Evolutionary conservation across 2,329 filamentous ascomycete species (phyloP).

Genomic region (Neoarthrinium moseri): DNA sequence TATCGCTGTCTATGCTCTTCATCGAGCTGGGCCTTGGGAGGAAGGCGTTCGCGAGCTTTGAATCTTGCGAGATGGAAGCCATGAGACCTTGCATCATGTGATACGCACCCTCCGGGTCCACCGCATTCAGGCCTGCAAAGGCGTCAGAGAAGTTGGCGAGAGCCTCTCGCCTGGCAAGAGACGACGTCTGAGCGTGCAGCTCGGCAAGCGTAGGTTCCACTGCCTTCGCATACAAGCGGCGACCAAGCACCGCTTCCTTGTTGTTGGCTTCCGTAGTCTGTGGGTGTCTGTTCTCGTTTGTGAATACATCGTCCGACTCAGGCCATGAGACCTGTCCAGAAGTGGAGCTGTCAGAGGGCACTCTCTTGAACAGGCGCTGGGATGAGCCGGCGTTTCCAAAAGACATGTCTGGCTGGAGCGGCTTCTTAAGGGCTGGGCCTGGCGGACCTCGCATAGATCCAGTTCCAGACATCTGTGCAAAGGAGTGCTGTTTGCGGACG

Average conservation of each 20-base stretch:
- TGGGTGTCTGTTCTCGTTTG: slow-evolving; percentile 65
- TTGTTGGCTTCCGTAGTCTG: slow-evolving; percentile 56
- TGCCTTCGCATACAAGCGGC: slow-evolving; percentile 76
- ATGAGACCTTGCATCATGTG: slow-evolving; percentile 78
- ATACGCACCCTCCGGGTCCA: slow-evolving; percentile 89
- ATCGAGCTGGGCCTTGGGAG: slow-evolving; percentile 33
- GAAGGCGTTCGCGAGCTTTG: slow-evolving; percentile 57
- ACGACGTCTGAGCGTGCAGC: slow-evolving; percentile 75
- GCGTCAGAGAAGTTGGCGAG: slow-evolving; percentile 82
- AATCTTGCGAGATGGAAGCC: slow-evolving; percentile 68
- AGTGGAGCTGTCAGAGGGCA: slow-evolving; percentile 66
- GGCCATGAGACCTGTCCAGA: slow-evolving; percentile 37
- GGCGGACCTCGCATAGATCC: slow-evolving; percentile 39
- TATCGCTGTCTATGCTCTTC: slow-evolving; percentile 28
- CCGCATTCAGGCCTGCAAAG: slow-evolving; percentile 77
- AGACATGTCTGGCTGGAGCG: slow-evolving; percentile 83
- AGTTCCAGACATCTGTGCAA: slow-evolving; percentile 32
- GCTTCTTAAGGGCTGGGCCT: slow-evolving; percentile 61
- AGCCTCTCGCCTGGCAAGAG: slow-evolving; percentile 71
- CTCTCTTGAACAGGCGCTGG: slow-evolving; percentile 85
- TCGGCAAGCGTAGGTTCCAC: slow-evolving; percentile 84
- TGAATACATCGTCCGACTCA: slow-evolving; percentile 39
- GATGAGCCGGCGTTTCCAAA: slow-evolving; percentile 94
- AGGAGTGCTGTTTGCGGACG: slow-evolving; percentile 45
- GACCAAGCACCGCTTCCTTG: slow-evolving; percentile 82